Percentiles rank a stretch among this genome's conserved stretches.
phyloP scores from a whole-genome alignment of 1,284 basidiomycete genomes.

The Laetiporus sulphureus region DNA sequence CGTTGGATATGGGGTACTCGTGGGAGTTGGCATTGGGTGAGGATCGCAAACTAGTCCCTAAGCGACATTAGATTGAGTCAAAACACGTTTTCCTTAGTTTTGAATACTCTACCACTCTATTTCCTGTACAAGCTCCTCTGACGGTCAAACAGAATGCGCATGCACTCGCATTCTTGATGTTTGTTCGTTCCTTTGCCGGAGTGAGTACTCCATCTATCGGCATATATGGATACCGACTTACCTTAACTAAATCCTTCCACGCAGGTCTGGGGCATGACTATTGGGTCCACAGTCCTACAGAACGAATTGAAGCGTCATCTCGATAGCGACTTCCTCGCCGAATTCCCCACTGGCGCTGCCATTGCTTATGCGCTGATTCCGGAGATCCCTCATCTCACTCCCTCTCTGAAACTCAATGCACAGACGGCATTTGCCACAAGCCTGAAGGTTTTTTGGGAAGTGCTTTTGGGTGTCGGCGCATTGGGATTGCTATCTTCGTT shows the following conservation, averaged over 20 bases:
- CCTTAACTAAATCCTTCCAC: no score
- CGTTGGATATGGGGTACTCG: no score
- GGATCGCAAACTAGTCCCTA: no score
- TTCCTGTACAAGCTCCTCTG: conserved; percentile 30
- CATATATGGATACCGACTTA: no score
- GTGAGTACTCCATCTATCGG: no score
- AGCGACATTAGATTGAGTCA: no score
- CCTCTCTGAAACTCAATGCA: conserved; percentile 17
- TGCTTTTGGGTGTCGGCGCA: conserved; percentile 15
- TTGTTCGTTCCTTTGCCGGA: conserved; percentile 26
- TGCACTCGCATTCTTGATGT: conserved; percentile 27
- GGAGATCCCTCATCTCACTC: conserved; percentile 14
- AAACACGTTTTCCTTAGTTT: no score
- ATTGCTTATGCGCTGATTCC: conserved; percentile 27
- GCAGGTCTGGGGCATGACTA: conserved; percentile 28
- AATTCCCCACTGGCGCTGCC: conserved; percentile 19
- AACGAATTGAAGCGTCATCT: conserved; percentile 21
- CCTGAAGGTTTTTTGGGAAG: conserved; percentile 21
- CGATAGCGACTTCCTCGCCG: conserved; percentile 18
- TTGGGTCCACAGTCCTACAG: conserved; percentile 25
- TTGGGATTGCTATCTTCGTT: conserved; percentile 18
- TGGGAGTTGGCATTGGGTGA: no score
- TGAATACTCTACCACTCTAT: conserved; percentile 21
- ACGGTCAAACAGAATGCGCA: conserved; percentile 22
- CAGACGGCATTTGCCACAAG: conserved; percentile 26